Evolutionary conservation across 495 filamentous ascomycete genomes (phyloP).

Genomic region (Cudoniella acicularis): DNA sequence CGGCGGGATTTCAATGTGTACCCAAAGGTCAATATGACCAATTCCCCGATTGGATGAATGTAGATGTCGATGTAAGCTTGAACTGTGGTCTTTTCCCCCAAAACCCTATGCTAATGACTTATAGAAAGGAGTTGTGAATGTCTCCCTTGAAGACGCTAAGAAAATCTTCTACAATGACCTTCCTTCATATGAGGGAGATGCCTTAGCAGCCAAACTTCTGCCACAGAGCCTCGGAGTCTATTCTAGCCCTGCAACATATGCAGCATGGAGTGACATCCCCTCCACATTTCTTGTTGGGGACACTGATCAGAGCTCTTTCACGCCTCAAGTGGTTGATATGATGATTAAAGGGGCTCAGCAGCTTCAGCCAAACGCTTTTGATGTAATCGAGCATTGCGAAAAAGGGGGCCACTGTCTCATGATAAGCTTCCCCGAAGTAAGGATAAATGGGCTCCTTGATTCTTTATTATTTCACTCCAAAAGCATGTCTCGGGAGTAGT

Average conservation of each 20-base stretch:
- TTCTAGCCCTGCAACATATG: slow-evolving; percentile 6
- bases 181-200: not conserved
- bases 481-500: no score
- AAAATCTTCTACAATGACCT: slow-evolving; percentile 13
- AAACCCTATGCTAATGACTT: not conserved
- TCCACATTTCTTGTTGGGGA: slow-evolving; percentile 6
- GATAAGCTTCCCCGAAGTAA: not conserved
- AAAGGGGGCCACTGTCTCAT: slow-evolving; percentile 3
- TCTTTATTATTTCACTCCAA: no score
- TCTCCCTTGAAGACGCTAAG: not conserved
- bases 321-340: not conserved
- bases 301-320: not conserved
- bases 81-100: no score
- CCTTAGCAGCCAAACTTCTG: not conserved
- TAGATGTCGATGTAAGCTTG: slow-evolving; percentile 3
- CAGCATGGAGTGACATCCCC: slow-evolving; percentile 1
- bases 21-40: slow-evolving; percentile 1
- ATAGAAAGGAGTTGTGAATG: slow-evolving; percentile 1
- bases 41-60: slow-evolving; percentile 8
- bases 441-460: no score
- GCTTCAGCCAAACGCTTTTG: slow-evolving; percentile 2
- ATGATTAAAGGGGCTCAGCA: slow-evolving; percentile 4
- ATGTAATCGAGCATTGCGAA: slow-evolving; percentile 5
- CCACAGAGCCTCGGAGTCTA: slow-evolving; percentile 2
- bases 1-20: not conserved